Conservation (phyloP, 306 rosid genomes). For the Cucurbita maxima region DNA sequence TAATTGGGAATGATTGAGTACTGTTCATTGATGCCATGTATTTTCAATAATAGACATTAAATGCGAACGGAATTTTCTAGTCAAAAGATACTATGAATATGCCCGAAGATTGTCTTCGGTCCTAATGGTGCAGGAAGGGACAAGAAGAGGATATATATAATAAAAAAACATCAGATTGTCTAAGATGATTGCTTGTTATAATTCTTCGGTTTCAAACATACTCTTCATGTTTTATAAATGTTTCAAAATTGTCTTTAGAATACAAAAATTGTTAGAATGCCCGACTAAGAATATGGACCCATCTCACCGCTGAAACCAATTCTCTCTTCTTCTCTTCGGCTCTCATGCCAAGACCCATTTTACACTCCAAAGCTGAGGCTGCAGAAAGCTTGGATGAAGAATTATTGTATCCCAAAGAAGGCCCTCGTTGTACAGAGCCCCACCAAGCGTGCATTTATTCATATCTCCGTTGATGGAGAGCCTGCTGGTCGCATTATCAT, state of each 20-base stretch:
- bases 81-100: not conserved
- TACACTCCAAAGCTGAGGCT: slow-evolving; percentile 28
- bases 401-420: slow-evolving; percentile 4
- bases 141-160: not conserved
- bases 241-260: too few species aligned
- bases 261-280: too few species aligned
- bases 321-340: slow-evolving; percentile 51
- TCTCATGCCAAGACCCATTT: slow-evolving; percentile 30
- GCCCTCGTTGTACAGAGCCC: slow-evolving; percentile 24
- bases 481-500: slow-evolving; percentile 56
- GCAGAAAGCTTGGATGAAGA: slow-evolving; percentile 16
- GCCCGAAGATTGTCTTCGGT: not conserved
- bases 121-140: not conserved
- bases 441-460: slow-evolving; percentile 51
- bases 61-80: not conserved
- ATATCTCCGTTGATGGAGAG: slow-evolving; percentile 49
- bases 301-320: slow-evolving; percentile 35
- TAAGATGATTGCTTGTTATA: not conserved
- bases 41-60: not conserved
- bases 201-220: too few species aligned
- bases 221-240: too few species aligned
- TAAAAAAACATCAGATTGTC: too few species aligned
- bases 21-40: not conserved
- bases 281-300: too few species aligned
- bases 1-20: not conserved